phyloP scores from a whole-genome alignment of 2,329 filamentous ascomycete species.

The Dothiorella sarmentorum region DNA sequence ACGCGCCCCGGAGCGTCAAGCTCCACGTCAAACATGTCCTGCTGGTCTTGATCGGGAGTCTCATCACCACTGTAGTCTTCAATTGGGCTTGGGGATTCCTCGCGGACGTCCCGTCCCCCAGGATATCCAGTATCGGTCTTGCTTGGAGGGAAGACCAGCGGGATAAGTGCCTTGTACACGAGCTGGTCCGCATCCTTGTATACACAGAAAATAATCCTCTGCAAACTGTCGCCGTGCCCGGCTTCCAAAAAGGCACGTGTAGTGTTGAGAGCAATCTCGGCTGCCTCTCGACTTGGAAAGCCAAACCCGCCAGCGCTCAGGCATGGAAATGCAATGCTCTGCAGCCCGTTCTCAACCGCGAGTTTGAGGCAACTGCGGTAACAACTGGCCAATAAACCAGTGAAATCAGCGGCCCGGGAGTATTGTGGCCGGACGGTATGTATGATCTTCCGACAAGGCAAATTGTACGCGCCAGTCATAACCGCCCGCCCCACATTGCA shows the following conservation, averaged over 20 bases:
- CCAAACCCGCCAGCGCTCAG: conserved; percentile 31
- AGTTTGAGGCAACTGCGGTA: conserved; percentile 29
- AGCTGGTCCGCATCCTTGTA: conserved; percentile 28
- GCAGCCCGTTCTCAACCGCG: conserved; percentile 25
- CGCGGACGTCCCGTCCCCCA: background rate
- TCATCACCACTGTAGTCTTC: background rate
- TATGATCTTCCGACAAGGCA: conserved; percentile 31
- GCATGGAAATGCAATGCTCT: conserved; percentile 34
- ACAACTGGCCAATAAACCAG: conserved; percentile 28
- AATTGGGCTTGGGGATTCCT: background rate
- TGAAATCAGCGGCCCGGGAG: background rate
- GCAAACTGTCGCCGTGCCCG: conserved; percentile 23
- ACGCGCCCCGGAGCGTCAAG: background rate
- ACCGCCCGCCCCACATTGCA: conserved; percentile 25
- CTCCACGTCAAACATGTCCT: background rate
- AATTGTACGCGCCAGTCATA: conserved; percentile 28
- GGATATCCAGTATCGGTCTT: background rate
- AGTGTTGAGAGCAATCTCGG: conserved; percentile 32
- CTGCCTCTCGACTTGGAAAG: conserved; percentile 31
- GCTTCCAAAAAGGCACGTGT: conserved; percentile 32
- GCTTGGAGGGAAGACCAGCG: conserved; percentile 12
- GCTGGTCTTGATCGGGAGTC: background rate
- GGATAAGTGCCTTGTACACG: conserved; percentile 31
- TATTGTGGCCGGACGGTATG: conserved; percentile 31
- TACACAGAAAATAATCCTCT: conserved; percentile 33